Evolutionary conservation across 768 basidiomycete genomes (phyloP), one percentile per base, ranked within the genome.

Genomic region (Psilocybe cyanescens): DNA sequence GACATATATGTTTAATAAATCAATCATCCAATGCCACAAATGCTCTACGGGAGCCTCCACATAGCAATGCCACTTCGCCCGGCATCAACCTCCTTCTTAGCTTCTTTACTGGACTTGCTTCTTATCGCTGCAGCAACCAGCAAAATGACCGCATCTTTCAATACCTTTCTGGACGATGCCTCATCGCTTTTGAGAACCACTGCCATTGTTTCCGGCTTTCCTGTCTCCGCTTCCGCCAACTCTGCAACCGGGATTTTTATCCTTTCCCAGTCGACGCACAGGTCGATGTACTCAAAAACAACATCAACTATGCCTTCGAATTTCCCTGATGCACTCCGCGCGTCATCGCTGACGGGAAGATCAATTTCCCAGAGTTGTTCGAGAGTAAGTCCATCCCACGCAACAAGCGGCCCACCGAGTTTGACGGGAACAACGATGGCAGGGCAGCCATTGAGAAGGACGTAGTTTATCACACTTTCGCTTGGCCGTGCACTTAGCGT

Each of bases 221-320:
- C 47, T 65, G 47, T 33, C 52, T 39, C 62, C 61, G 30, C 17
- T 4, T 31, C 44, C 30, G n/a, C 47, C 47, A n/a, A 49, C 19
- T 49, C 47, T 11, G 63, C 65, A 4, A 60, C 68, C 14, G 67
- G 70, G 17, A 83, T 56, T 17, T 74, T 70, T 8, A 86, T 76
- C 64, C 87, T 72, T 11, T 78, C 80, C 86, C 87, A 89, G 66
- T 89, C 87, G 33, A 86, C 75, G 70, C 86, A 88, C 62, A 88
- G 70, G 48, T 85, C 84, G 59, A 88, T 55, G 67, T 82, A 88
- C 70, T 88, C 87, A 64, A 77, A 83, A 30, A 88, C 60, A 11
- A 85, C 82, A 58, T 77, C 73, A 16, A 86, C 79, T n/a, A 87
- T 76, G 3, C 84, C 86, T 61, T 82, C 77, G 61, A 83, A 86